Base-by-base conservation (phyloP, 2,329 filamentous ascomycete genomes). In the Calonectria montana region DNA sequence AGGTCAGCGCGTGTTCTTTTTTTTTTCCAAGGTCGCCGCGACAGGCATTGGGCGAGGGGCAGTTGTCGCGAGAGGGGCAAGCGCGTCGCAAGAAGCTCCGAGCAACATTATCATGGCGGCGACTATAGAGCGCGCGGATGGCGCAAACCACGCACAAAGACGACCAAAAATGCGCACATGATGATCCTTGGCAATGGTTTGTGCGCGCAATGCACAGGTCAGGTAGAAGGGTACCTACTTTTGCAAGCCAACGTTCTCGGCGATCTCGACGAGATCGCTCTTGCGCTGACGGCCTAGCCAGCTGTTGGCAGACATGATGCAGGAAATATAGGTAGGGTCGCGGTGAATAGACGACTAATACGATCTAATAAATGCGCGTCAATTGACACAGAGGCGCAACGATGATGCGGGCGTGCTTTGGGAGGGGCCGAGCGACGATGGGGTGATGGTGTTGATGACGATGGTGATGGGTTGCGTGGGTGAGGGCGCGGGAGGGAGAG, bases 231-330 rank as follows among this genome's bases (percentile, higher is more conserved):
- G 57, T 48, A 89, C 92, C 80, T 91, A 97, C 95, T 94, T 90
- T 81, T 90, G 88, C 67, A 96, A 86, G 70, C 93, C 93, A 73
- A 94, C 89, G 57, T 88, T 85, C 76, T 94, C 90, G 71, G 94
- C 94, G 73, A 97, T 88, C 74, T 94, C 92, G 78, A 91, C 83
- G 69, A 98, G 90, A 75, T 96, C 94, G 78, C 88, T 88, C 88
- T 97, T 97, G 87, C 94, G 93, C 89, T 97, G 94, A 83, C 90
- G 89, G 83, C 92, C 90, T 82, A 98, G 88, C 91, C 94, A 97
- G 78, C 91, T 90, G 81, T 93, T 91, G 78, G 82, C 89, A 75
- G 78, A 76, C 73, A 78, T 80, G 53, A 70, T 77, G 70, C 10
- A 72, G 73, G 77, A 77, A 41, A 16, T 27, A 50, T 67, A 29